Percentiles rank a stretch among this genome's conserved stretches.
Evolutionary conservation across 805 yeast species (phyloP).

Genomic region (Cyberlindnera japonica): DNA sequence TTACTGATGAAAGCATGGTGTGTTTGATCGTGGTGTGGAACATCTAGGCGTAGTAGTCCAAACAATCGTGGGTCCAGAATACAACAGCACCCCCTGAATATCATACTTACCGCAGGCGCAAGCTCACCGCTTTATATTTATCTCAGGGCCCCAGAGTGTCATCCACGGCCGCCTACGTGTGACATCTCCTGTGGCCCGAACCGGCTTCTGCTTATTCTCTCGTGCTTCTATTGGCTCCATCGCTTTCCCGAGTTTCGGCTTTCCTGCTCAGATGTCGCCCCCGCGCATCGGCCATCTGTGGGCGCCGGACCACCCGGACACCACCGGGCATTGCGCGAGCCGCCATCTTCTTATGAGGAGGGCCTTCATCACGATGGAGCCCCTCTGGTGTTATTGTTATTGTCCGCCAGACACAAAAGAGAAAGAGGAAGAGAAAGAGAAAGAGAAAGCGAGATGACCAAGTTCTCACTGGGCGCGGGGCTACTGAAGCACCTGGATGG

Average conservation of each 20-base stretch:
- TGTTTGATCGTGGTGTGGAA: background rate
- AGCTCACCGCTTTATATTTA: background rate
- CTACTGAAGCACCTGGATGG: slow-evolving; percentile 6
- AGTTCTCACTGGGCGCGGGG: slow-evolving; percentile 12
- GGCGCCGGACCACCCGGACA: too few species aligned
- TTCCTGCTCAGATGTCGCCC: background rate
- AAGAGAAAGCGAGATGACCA: too few species aligned
- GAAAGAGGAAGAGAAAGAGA: too few species aligned
- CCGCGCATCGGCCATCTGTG: too few species aligned
- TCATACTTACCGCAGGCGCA: background rate
- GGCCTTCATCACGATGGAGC: too few species aligned
- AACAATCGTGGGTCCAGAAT: too few species aligned
- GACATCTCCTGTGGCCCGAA: slow-evolving; percentile 9
- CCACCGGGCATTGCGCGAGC: too few species aligned
- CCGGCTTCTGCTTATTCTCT: slow-evolving; percentile 8
- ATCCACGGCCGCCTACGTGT: slow-evolving; percentile 1
- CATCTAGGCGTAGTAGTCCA: too few species aligned
- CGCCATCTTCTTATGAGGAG: too few species aligned
- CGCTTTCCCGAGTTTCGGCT: slow-evolving; percentile 16
- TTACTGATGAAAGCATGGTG: slow-evolving; percentile 1
- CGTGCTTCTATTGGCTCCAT: slow-evolving; percentile 11
- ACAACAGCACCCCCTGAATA: too few species aligned
- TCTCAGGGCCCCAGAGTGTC: background rate
- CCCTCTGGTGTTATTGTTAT: too few species aligned
- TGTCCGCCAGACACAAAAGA: too few species aligned